Evolutionary conservation across 73 alveolate genomes (phyloP).

Genomic region (Stentor coeruleus): DNA sequence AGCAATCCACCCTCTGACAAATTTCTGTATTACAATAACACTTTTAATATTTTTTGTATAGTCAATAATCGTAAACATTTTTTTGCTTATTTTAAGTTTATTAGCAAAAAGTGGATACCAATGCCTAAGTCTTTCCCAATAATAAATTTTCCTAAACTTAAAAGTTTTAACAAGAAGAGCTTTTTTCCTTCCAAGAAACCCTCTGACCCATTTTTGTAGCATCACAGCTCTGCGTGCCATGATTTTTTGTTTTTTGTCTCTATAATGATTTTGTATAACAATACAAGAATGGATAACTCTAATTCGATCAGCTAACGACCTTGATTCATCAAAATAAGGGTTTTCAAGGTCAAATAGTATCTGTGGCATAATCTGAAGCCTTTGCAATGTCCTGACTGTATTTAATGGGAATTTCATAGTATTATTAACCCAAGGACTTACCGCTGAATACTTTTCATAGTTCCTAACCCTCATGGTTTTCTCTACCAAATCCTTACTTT

Average conservation of each 20-base stretch:
- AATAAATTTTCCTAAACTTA: neutral
- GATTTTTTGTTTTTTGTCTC: neutral
- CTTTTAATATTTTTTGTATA: neutral
- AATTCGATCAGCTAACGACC: neutral
- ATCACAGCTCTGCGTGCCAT: neutral
- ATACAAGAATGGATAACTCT: neutral
- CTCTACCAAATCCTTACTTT: neutral
- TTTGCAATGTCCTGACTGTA: neutral
- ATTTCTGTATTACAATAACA: neutral
- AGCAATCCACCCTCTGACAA: neutral
- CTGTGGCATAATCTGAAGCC: neutral
- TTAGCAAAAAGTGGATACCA: conserved; percentile 10
- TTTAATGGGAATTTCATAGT: neutral
- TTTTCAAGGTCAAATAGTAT: neutral
- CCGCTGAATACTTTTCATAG: conserved; percentile 5
- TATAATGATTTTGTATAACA: neutral
- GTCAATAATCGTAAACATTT: neutral
- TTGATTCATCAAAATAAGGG: conserved; percentile 19
- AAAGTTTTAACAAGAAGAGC: neutral
- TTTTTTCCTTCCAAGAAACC: neutral
- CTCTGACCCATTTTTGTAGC: neutral
- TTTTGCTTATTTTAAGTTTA: neutral
- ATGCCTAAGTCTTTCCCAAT: neutral
- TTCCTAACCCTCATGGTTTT: neutral
- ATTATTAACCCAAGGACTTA: neutral